Evolutionary conservation across 352 stramenopile genomes (phyloP).

Genomic region (Globisporangium recalcitrans): DNA sequence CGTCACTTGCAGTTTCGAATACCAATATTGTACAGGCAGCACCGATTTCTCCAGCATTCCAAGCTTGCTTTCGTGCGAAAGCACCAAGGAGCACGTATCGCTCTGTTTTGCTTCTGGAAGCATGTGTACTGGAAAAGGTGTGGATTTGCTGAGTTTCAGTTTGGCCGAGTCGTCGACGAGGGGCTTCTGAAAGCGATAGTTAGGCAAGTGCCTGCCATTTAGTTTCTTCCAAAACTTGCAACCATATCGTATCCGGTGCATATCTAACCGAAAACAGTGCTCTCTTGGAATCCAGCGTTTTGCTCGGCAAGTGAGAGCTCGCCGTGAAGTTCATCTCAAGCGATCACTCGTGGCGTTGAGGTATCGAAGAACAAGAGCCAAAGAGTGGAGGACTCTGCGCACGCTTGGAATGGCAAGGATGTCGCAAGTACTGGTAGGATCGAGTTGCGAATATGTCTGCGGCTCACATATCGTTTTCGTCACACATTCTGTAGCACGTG

Average conservation of each 20-base stretch:
- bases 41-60: slow-evolving; percentile 1
- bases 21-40: slow-evolving; percentile 5
- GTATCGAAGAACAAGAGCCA: neutral
- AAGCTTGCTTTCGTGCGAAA: slow-evolving; percentile 11
- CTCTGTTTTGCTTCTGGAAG: slow-evolving; percentile 36
- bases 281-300: slow-evolving; percentile 22
- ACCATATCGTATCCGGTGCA: neutral
- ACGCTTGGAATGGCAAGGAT: slow-evolving; percentile 5
- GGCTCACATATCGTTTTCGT: neutral
- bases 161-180: slow-evolving; percentile 9
- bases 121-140: slow-evolving; percentile 27
- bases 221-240: neutral
- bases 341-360: slow-evolving; percentile 3
- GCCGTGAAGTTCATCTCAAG: neutral
- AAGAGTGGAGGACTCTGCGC: slow-evolving; percentile 15
- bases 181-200: slow-evolving; percentile 11
- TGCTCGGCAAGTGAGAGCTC: slow-evolving; percentile 13
- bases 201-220: slow-evolving; percentile 10
- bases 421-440: neutral
- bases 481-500: neutral
- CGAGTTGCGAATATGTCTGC: neutral
- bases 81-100: slow-evolving; percentile 23
- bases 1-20: slow-evolving; percentile 14
- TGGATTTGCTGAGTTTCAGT: slow-evolving; percentile 20
- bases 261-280: neutral